Conservation (phyloP, 164 flowering plant genomes). For the Hamamelis virginiana region DNA sequence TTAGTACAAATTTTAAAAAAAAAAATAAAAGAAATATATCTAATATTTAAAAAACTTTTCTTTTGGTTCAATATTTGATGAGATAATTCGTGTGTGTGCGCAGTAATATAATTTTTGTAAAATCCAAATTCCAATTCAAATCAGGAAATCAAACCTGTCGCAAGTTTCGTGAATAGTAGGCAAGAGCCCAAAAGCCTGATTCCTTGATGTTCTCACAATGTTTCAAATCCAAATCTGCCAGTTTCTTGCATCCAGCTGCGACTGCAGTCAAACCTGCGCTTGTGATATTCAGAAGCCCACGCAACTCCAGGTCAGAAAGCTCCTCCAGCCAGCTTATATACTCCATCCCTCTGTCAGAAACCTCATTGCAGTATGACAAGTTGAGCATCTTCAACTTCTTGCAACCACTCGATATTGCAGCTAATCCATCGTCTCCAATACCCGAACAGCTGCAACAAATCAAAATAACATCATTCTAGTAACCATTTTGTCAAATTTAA, state of each 20-base stretch:
- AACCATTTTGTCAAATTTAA: not conserved
- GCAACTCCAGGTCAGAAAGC: slow-evolving; percentile 59
- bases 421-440: slow-evolving; percentile 64
- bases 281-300: slow-evolving; percentile 47
- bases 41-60: too few species aligned
- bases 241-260: slow-evolving; percentile 57
- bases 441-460: slow-evolving; percentile 48
- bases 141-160: slow-evolving; percentile 49
- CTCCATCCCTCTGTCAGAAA: slow-evolving; percentile 57
- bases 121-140: not conserved
- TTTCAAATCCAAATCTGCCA: slow-evolving; percentile 63
- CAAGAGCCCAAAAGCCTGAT: slow-evolving; percentile 61
- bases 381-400: slow-evolving; percentile 57
- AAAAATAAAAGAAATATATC: too few species aligned
- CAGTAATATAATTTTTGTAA: not conserved
- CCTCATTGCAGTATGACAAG: slow-evolving; percentile 54
- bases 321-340: slow-evolving; percentile 44
- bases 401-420: slow-evolving; percentile 59
- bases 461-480: not conserved
- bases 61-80: too few species aligned
- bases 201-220: slow-evolving; percentile 54
- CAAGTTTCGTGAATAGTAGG: slow-evolving; percentile 48
- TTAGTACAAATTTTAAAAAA: too few species aligned
- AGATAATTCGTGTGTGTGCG: too few species aligned
- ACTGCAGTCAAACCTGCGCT: slow-evolving; percentile 49